Base-by-base conservation (phyloP, 805 yeast species). In the Kurtzmaniella cleridarum region DNA sequence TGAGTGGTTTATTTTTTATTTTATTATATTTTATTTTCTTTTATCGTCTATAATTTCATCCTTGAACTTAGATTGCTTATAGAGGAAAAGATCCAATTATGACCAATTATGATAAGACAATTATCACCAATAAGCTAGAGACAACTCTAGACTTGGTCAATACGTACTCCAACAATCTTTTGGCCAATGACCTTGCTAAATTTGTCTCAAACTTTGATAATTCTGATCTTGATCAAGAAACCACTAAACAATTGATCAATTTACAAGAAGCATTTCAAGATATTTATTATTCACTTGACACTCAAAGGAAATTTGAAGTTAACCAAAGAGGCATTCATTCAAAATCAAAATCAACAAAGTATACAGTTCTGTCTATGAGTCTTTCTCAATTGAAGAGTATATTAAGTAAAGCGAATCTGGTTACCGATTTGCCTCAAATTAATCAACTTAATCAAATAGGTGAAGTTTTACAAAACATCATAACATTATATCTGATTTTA, bases 101-200 rank as follows among this genome's bases (percentile, higher is more conserved):
- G 24, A 20, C 24, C 24, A 20, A 20, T 5, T 20, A 20, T 20
- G 24, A 20, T 20, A 20, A 20, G 24, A 20, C 24, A 20, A 51
- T 61, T 3, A 59, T 62, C 13, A 53, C 67, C 10, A 40, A 55
- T 13, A 45, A 47, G 16, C 39, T 64, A 18, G 43, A 52, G 29
- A 43, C 47, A 17, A 47, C 54, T 31, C 49, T 61, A 35, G 40
- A 41, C 26, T 40, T 44, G 5, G 48, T 60, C 40, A 55, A 59
- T 39, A 43, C 35, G 15, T 40, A 42, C 18, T 55, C 61, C 11
- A 45, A 54, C 33, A 36, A 39, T 5, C 59, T 51, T 39, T 42
- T 64, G 24, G 46, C 59, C 12, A 41, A 38, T 2, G 43, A 53
- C 15, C 42, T 54, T 30, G 36, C 47, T 5, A 32, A 39, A 3